Percentiles rank a stretch among this genome's conserved stretches.
Conservation (phyloP, 371 early-diverging fungal genomes). For the Mucor piriformis region DNA sequence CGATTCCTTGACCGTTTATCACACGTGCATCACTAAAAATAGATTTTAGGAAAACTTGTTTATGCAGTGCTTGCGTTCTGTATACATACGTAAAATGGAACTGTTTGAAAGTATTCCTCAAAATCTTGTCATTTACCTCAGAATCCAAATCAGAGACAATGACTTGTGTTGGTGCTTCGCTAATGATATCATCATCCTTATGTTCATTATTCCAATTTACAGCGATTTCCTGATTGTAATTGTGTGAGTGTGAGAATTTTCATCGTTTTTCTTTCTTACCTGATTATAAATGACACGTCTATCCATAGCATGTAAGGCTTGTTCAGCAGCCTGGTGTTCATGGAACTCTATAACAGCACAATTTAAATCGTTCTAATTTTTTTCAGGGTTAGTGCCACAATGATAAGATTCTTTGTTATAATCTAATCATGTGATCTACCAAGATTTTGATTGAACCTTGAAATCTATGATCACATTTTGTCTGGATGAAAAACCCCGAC, state of each 20-base stretch:
- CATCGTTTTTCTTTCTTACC: conserved; percentile 30
- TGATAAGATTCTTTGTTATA: conserved; percentile 10
- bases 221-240: conserved; percentile 26
- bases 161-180: conserved; percentile 34
- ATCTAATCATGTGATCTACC: conserved; percentile 9
- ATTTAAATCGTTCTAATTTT: conserved; percentile 53
- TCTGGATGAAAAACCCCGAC: conserved; percentile 3
- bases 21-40: conserved; percentile 77
- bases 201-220: conserved; percentile 28
- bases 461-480: neutral
- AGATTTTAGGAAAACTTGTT: neutral
- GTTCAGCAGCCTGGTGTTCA: conserved; percentile 71
- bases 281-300: conserved; percentile 63
- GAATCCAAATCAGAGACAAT: conserved; percentile 85
- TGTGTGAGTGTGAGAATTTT: neutral
- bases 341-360: conserved; percentile 83
- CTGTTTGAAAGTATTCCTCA: conserved; percentile 72
- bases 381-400: neutral
- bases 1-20: conserved; percentile 82
- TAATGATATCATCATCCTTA: conserved; percentile 8
- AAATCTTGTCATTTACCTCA: conserved; percentile 74
- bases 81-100: conserved; percentile 78
- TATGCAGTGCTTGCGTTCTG: neutral
- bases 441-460: conserved; percentile 1
- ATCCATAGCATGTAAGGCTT: conserved; percentile 75